Evolutionary conservation across 108 stramenopile species (phyloP).

Genomic region (Bacterosira constricta): DNA sequence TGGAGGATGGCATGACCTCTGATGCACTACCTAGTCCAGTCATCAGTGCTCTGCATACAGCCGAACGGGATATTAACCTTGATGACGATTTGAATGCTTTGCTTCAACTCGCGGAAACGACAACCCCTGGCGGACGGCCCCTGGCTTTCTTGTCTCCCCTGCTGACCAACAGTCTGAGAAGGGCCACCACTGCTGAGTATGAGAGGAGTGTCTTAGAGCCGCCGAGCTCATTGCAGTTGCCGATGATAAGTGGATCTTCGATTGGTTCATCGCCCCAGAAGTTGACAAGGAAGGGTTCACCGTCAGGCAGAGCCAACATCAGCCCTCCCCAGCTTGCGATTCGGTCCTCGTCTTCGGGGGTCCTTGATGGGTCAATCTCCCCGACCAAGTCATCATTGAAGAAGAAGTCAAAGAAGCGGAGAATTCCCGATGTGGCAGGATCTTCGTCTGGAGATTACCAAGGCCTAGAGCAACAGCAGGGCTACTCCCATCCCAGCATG

Average conservation of each 20-base stretch:
- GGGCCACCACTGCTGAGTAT: conserved; percentile 8
- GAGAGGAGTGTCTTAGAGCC: conserved; percentile 15
- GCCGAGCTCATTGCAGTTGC: conserved; percentile 40
- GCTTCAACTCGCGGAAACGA: conserved; percentile 76
- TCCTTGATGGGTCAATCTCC: background rate
- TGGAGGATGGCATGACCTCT: conserved; percentile 44
- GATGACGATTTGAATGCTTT: conserved; percentile 87
- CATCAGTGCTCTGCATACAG: conserved; percentile 66
- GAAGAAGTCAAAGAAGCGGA: conserved; percentile 48
- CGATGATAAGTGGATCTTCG: conserved; percentile 33
- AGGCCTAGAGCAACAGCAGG: conserved; percentile 15
- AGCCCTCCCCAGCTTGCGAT: conserved; percentile 35
- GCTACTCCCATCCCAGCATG: conserved; percentile 42
- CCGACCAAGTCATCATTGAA: conserved; percentile 15
- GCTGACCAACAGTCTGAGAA: conserved; percentile 39
- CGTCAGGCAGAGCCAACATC: background rate
- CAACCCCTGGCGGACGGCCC: conserved; percentile 50
- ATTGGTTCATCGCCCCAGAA: background rate
- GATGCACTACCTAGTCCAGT: conserved; percentile 49
- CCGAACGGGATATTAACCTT: conserved; percentile 77
- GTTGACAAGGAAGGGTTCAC: background rate
- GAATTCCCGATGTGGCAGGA: conserved; percentile 14
- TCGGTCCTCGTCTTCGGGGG: conserved; percentile 18
- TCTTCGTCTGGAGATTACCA: conserved; percentile 2
- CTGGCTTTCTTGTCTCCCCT: conserved; percentile 41